phyloP scores from a whole-genome alignment of 2,329 filamentous ascomycete species.

The Penicillium aurantiogriseum region DNA sequence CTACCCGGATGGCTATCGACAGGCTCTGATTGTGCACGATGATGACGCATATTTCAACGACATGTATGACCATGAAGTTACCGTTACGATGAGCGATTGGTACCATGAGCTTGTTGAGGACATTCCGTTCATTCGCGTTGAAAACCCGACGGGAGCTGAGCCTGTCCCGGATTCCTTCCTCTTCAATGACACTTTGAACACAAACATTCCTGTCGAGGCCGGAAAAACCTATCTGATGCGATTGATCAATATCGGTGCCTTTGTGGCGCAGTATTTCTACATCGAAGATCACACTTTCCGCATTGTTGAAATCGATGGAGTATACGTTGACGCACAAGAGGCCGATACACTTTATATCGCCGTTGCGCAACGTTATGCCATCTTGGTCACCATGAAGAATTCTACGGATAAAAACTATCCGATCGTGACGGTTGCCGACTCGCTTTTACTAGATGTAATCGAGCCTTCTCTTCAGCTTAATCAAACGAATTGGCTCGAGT shows the following conservation, averaged over 20 bases:
- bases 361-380: conserved; percentile 62
- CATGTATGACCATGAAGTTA: background rate
- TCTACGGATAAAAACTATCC: conserved; percentile 63
- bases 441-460: conserved; percentile 35
- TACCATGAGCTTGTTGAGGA: conserved; percentile 1
- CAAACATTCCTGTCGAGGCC: conserved; percentile 46
- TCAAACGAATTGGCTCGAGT: conserved; percentile 64
- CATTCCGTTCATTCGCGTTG: conserved; percentile 45
- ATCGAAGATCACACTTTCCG: conserved; percentile 58
- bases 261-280: conserved; percentile 54
- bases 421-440: conserved; percentile 48
- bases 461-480: conserved; percentile 35
- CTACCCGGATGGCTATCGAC: background rate
- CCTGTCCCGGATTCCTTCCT: conserved; percentile 67
- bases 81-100: conserved; percentile 3
- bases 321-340: conserved; percentile 62
- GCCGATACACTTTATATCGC: conserved; percentile 65
- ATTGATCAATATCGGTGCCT: conserved; percentile 17
- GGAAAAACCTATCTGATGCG: conserved; percentile 66
- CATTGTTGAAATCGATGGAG: conserved; percentile 71
- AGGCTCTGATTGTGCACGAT: conserved; percentile 2
- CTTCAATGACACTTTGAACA: conserved; percentile 67
- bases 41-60: background rate
- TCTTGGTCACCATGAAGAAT: conserved; percentile 61
- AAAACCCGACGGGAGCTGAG: conserved; percentile 56